A percentile compares a stretch with the other conserved stretches of the same genome.
These are phyloP conservation scores for Xylaria sp. DNA, from an alignment of 2,329 filamentous ascomycete species.

Conservation along the genomic window DNA sequence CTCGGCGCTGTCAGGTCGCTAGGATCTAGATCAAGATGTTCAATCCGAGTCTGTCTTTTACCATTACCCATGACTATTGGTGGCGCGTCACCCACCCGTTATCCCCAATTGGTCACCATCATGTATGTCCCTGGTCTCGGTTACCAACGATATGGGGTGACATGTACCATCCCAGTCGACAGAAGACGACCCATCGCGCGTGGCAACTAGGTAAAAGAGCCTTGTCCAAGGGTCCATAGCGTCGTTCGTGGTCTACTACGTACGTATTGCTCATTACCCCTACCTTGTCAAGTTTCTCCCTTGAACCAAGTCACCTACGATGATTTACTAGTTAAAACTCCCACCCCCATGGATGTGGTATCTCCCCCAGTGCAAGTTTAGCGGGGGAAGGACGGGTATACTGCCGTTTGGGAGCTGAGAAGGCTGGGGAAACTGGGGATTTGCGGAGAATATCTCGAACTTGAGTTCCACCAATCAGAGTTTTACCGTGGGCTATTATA, in stretches of 20 bases:
- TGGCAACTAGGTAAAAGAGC: conserved; percentile 1
- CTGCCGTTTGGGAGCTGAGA: conserved; percentile 3
- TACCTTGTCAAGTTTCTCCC: neutral
- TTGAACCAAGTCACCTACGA: neutral
- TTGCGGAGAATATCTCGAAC: conserved; percentile 27
- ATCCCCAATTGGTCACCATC: conserved; percentile 13
- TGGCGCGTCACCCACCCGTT: conserved; percentile 16
- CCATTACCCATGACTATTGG: conserved; percentile 15
- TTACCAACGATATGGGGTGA: conserved; percentile 9
- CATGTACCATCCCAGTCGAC: conserved; percentile 9
- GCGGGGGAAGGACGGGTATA: conserved; percentile 17
- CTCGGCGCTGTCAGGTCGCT: conserved; percentile 13
- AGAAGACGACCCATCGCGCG: conserved; percentile 3
- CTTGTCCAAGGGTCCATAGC: neutral
- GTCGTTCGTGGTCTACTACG: neutral
- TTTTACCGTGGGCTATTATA: conserved; percentile 2
- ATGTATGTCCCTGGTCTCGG: conserved; percentile 19
- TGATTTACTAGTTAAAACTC: neutral
- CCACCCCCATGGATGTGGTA: conserved; percentile 23
- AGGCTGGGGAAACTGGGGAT: conserved; percentile 27
- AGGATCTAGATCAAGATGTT: conserved; percentile 15
- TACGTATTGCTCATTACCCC: neutral
- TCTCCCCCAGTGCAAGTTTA: conserved; percentile 26
- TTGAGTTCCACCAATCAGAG: conserved; percentile 30
- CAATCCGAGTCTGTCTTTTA: conserved; percentile 12